phyloP scores from a whole-genome alignment of 352 stramenopile genomes.

The Pythium aphanidermatum region DNA sequence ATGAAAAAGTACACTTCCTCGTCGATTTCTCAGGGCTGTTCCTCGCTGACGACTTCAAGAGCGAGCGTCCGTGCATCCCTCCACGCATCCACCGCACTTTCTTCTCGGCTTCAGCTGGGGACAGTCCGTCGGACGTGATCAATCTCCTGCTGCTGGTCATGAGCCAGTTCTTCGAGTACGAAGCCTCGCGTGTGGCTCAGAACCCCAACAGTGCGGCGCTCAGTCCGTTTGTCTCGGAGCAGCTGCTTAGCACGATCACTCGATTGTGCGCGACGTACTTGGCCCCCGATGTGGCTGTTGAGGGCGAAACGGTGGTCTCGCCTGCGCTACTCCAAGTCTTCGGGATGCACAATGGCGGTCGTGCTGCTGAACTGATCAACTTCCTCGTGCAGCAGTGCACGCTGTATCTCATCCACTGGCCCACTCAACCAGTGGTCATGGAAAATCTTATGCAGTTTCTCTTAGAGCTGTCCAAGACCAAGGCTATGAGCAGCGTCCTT shows the following conservation, averaged over 20 bases:
- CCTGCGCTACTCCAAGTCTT: slow-evolving; percentile 59
- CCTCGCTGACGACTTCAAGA: slow-evolving; percentile 72
- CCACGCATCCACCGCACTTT: slow-evolving; percentile 43
- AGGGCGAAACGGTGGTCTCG: slow-evolving; percentile 28
- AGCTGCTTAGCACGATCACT: slow-evolving; percentile 64
- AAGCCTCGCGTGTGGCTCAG: slow-evolving; percentile 46
- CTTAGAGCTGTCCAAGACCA: slow-evolving; percentile 57
- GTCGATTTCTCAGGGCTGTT: slow-evolving; percentile 73
- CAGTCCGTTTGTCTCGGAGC: slow-evolving; percentile 80
- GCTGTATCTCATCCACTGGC: slow-evolving; percentile 75
- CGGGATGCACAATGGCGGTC: slow-evolving; percentile 45
- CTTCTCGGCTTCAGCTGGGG: slow-evolving; percentile 1
- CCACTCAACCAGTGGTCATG: slow-evolving; percentile 78
- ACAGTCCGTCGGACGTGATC: slow-evolving; percentile 26
- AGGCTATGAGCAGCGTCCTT: slow-evolving; percentile 52
- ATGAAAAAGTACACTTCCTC: slow-evolving; percentile 78
- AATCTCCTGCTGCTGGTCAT: slow-evolving; percentile 61
- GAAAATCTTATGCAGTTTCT: slow-evolving; percentile 78
- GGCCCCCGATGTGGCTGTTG: slow-evolving; percentile 34
- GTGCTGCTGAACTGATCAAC: slow-evolving; percentile 48
- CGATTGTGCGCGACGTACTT: slow-evolving; percentile 75
- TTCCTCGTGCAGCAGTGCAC: slow-evolving; percentile 67
- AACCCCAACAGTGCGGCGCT: slow-evolving; percentile 48
- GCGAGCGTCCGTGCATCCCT: slow-evolving; percentile 68
- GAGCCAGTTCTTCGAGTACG: slow-evolving; percentile 66